Percentiles rank a stretch among this genome's conserved stretches.
Conservation (phyloP, 257 asterid genomes). For the Solanum bulbocastanum region DNA sequence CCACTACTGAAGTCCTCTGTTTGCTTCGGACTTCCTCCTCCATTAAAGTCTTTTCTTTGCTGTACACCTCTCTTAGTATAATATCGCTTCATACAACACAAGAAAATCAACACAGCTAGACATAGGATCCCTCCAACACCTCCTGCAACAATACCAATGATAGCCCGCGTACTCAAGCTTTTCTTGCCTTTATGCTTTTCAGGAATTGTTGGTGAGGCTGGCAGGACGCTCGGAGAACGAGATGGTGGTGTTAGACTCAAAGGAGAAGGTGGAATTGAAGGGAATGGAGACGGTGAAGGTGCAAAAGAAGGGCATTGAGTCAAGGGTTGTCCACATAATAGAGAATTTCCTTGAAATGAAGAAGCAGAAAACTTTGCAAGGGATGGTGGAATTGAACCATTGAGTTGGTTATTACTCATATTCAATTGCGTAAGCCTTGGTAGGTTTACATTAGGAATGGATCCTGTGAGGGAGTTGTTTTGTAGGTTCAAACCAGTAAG, state of each 20-base stretch:
- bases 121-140: conserved; percentile 21
- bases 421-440: conserved; percentile 43
- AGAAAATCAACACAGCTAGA: conserved; percentile 13
- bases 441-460: conserved; percentile 45
- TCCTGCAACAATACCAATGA: conserved; percentile 41
- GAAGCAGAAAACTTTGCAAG: conserved; percentile 45
- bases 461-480: conserved; percentile 53
- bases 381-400: conserved; percentile 56
- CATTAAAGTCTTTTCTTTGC: conserved; percentile 10
- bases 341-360: conserved; percentile 55
- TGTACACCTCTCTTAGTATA: conserved; percentile 11
- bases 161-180: conserved; percentile 32
- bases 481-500: conserved; percentile 51
- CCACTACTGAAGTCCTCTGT: conserved; percentile 57
- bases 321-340: conserved; percentile 59
- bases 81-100: conserved; percentile 26
- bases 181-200: conserved; percentile 17
- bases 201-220: conserved; percentile 24
- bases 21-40: conserved; percentile 19
- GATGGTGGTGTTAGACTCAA: conserved; percentile 14
- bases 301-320: conserved; percentile 26
- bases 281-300: conserved; percentile 18
- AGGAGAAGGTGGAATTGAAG: conserved; percentile 17
- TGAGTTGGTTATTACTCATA: conserved; percentile 46
- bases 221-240: conserved; percentile 20